A percentile compares a stretch with the other conserved stretches of the same genome.
Evolutionary conservation across 225 moss, liverwort and hornwort species (phyloP).

Genomic region (Ulota crispa): DNA sequence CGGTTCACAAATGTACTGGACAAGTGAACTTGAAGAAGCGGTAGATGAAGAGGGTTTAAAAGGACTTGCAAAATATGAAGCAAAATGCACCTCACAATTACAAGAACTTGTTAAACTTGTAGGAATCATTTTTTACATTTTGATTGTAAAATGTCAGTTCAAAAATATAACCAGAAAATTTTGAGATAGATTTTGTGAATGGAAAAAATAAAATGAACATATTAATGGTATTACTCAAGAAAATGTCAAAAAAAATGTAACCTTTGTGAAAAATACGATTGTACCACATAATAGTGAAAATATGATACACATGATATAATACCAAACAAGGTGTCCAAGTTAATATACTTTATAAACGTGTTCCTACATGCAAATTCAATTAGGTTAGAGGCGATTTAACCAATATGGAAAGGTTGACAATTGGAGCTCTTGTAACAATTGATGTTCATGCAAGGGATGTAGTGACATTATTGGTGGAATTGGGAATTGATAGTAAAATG

Average conservation of each 20-base stretch:
- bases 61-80: slow-evolving; percentile 63
- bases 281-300: neutral
- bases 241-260: too few relatives aligned
- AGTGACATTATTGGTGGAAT: slow-evolving; percentile 59
- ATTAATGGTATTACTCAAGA: too few relatives aligned
- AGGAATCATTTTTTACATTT: neutral
- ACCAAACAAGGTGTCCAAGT: neutral
- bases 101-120: slow-evolving; percentile 82
- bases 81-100: slow-evolving; percentile 57
- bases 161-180: too few relatives aligned
- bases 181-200: too few relatives aligned
- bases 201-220: too few relatives aligned
- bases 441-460: slow-evolving; percentile 95
- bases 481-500: slow-evolving; percentile 58
- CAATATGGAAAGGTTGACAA: slow-evolving; percentile 66
- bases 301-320: neutral
- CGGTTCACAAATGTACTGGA: slow-evolving; percentile 93
- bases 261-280: too few relatives aligned
- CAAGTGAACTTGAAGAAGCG: slow-evolving; percentile 66
- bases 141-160: neutral
- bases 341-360: fast-evolving
- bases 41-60: slow-evolving; percentile 42
- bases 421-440: slow-evolving; percentile 76
- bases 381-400: slow-evolving; percentile 75
- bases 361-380: fast-evolving